Conservation (phyloP, 768 basidiomycete genomes). For the Boletus vinaceobasis region DNA sequence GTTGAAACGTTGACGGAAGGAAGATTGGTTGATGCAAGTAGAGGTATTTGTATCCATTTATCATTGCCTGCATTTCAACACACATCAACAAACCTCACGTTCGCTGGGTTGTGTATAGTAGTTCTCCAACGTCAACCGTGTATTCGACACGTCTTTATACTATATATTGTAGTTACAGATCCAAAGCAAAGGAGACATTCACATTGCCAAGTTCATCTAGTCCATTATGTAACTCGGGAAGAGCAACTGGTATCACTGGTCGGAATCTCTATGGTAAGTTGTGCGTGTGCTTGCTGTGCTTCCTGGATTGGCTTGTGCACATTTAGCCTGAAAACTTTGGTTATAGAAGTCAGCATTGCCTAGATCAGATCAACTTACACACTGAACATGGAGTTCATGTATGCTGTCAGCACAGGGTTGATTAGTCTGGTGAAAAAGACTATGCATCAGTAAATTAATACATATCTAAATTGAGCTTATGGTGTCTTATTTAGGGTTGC, state of each 20-base stretch:
- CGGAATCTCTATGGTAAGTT: conserved; percentile 13
- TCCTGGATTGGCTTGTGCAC: conserved; percentile 19
- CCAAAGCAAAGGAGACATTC: background rate
- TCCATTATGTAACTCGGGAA: background rate
- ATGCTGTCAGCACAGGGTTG: conserved; percentile 6
- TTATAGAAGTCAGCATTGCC: background rate
- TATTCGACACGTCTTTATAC: too few species aligned
- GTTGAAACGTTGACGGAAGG: background rate
- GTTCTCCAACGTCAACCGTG: background rate
- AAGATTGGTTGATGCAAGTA: background rate
- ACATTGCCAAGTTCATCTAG: background rate
- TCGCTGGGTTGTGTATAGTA: background rate
- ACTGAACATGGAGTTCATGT: conserved; percentile 23
- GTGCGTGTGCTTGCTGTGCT: background rate
- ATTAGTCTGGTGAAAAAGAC: background rate
- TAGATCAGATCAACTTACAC: conserved; percentile 16
- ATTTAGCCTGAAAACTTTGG: conserved; percentile 7
- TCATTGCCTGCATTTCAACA: background rate
- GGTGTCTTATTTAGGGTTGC: too few species aligned
- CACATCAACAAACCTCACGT: background rate
- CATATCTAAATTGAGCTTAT: too few species aligned
- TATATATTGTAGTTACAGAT: too few species aligned
- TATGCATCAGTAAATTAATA: too few species aligned
- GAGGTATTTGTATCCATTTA: background rate
- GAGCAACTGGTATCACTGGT: conserved; percentile 4